phyloP scores from a whole-genome alignment of 2,329 filamentous ascomycete species.

The Thelonectria rubi region DNA sequence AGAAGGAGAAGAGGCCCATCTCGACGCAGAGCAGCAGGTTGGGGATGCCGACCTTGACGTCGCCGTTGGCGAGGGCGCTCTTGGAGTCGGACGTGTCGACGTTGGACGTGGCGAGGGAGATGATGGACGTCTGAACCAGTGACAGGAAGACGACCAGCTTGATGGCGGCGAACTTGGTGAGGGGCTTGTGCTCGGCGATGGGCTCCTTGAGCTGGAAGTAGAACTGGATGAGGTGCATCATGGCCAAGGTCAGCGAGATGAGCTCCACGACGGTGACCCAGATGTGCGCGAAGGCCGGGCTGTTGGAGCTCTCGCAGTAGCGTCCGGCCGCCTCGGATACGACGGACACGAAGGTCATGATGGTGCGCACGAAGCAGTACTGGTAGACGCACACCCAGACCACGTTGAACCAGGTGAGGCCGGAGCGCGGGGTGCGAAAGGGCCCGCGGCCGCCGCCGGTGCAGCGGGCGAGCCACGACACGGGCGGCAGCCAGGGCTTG shows the following conservation, averaged over 20 bases:
- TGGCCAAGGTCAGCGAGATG: slow-evolving; percentile 78
- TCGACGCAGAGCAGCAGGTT: slow-evolving; percentile 81
- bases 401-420: slow-evolving; percentile 90
- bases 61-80: slow-evolving; percentile 69
- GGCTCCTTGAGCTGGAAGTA: slow-evolving; percentile 79
- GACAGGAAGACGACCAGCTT: slow-evolving; percentile 92
- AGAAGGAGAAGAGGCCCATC: slow-evolving; percentile 81
- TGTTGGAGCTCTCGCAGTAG: slow-evolving; percentile 83
- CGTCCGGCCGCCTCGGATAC: slow-evolving; percentile 72
- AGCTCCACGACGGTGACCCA: slow-evolving; percentile 82
- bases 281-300: slow-evolving; percentile 79
- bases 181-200: slow-evolving; percentile 73
- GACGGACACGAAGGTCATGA: slow-evolving; percentile 82
- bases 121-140: slow-evolving; percentile 77
- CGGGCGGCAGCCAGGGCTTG: slow-evolving; percentile 78
- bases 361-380: slow-evolving; percentile 84
- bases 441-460: slow-evolving; percentile 74
- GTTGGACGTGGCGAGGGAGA: slow-evolving; percentile 62
- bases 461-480: slow-evolving; percentile 75
- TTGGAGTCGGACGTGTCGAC: slow-evolving; percentile 71
- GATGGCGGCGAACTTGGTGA: slow-evolving; percentile 85
- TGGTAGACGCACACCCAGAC: slow-evolving; percentile 86
- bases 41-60: slow-evolving; percentile 84
- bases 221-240: slow-evolving; percentile 90
- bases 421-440: slow-evolving; percentile 78